These are phyloP conservation scores for Wallacemonas rigidus DNA, from an alignment of 208 protist species.

Conservation along the genomic window DNA sequence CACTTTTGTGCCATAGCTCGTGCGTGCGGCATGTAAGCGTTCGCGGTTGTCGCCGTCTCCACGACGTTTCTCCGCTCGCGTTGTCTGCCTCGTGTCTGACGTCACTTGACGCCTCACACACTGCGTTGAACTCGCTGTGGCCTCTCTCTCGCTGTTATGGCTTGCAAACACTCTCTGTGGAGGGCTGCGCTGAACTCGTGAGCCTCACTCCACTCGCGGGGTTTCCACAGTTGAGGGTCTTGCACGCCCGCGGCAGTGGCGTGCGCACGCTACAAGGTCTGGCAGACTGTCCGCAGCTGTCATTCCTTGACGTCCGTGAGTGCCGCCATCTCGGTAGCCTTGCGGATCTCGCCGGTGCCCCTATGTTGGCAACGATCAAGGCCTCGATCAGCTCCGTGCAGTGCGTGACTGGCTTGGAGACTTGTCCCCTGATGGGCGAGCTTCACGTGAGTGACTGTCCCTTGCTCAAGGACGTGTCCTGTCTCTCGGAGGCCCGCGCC, in stretches of 20 bases:
- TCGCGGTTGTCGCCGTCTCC: not conserved
- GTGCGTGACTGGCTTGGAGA: not conserved
- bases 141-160: not conserved
- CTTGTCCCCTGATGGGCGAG: not conserved
- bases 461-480: not conserved
- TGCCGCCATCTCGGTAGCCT: constrained; percentile 3
- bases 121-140: not conserved
- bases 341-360: not conserved
- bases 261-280: not conserved
- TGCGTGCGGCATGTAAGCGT: not conserved
- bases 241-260: not conserved
- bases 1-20: not conserved
- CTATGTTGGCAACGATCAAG: not conserved
- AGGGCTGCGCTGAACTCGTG: not conserved
- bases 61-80: not conserved
- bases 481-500: not conserved
- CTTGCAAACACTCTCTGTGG: not conserved
- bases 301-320: constrained; percentile 7
- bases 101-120: not conserved
- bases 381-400: not conserved
- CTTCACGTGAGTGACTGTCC: constrained; percentile 3
- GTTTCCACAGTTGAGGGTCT: not conserved
- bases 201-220: not conserved
- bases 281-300: not conserved
- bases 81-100: not conserved